phyloP scores from a whole-genome alignment of 1,284 basidiomycete genomes.

The Puccinia brachypodii region DNA sequence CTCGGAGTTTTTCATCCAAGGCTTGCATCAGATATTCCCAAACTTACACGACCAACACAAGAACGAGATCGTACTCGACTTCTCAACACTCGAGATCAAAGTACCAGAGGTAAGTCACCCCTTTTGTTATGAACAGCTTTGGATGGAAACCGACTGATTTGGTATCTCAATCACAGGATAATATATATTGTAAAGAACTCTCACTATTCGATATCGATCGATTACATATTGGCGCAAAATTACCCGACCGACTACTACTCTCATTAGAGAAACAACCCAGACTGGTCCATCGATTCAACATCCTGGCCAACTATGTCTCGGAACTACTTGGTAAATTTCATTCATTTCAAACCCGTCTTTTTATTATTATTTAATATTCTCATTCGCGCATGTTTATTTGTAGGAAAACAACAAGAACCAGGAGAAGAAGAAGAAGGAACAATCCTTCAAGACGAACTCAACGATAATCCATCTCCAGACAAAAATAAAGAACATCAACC shows the following conservation, averaged over 20 bases:
- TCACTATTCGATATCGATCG: slow-evolving; percentile 45
- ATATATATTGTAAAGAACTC: slow-evolving; percentile 31
- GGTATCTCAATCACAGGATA: slow-evolving; percentile 11
- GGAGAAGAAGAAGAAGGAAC: too few relatives aligned
- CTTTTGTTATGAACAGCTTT: not conserved
- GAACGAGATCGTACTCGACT: slow-evolving; percentile 37
- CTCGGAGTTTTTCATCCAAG: not conserved
- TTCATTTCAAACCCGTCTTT: not conserved
- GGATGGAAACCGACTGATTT: not conserved
- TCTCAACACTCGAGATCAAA: slow-evolving; percentile 21
- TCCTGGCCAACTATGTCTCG: slow-evolving; percentile 33
- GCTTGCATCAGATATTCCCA: slow-evolving; percentile 37
- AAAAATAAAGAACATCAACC: not conserved
- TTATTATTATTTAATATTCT: not conserved
- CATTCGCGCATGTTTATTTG: not conserved
- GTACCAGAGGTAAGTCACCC: slow-evolving; percentile 27
- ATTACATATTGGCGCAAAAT: slow-evolving; percentile 35
- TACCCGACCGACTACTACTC: slow-evolving; percentile 25
- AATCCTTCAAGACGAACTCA: not conserved
- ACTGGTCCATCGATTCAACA: slow-evolving; percentile 45
- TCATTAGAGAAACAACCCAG: slow-evolving; percentile 39
- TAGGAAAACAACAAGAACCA: not conserved
- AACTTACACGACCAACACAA: slow-evolving; percentile 16
- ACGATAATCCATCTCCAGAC: not conserved
- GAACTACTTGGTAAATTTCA: slow-evolving; percentile 20